Percentiles rank a stretch among this genome's conserved stretches.
Evolutionary conservation across 2,329 filamentous ascomycete species (phyloP).

Genomic region (Parafenestella ontariensis): DNA sequence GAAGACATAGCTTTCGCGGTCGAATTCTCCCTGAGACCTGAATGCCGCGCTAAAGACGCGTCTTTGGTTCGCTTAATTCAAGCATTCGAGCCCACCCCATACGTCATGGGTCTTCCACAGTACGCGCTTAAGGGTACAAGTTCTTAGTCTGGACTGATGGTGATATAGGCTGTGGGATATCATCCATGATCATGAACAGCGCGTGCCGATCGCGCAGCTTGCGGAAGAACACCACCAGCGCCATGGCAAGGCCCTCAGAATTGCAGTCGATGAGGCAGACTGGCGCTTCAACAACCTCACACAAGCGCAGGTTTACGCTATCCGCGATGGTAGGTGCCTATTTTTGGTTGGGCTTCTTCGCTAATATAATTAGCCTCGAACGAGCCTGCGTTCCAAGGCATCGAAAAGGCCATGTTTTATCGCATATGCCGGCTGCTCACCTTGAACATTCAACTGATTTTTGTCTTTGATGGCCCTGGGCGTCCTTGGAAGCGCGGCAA

Average conservation of each 20-base stretch:
- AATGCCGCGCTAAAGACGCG: conserved; percentile 9
- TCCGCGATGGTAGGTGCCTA: conserved; percentile 32
- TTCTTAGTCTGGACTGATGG: background rate
- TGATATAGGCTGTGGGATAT: conserved; percentile 46
- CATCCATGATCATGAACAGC: conserved; percentile 42
- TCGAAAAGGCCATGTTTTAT: conserved; percentile 52
- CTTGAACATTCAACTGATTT: conserved; percentile 60
- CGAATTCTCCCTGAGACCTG: background rate
- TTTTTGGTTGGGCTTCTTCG: background rate
- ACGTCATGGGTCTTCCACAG: conserved; percentile 32
- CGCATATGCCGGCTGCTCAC: conserved; percentile 56
- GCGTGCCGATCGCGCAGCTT: conserved; percentile 45
- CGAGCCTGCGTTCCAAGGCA: conserved; percentile 47
- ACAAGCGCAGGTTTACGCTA: conserved; percentile 39
- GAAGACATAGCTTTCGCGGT: background rate
- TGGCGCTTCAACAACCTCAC: conserved; percentile 56
- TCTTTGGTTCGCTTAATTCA: background rate
- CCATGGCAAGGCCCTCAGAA: conserved; percentile 47
- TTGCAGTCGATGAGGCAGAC: conserved; percentile 54
- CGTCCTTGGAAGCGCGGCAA: conserved; percentile 49
- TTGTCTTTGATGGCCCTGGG: conserved; percentile 63
- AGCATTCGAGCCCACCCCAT: background rate
- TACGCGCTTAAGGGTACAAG: conserved; percentile 3
- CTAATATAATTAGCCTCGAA: conserved; percentile 24
- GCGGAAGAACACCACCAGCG: conserved; percentile 47